Percentiles rank a stretch among this genome's conserved stretches.
Conservation (phyloP, 208 protist genomes). For the Trypanosoma cruzi region DNA sequence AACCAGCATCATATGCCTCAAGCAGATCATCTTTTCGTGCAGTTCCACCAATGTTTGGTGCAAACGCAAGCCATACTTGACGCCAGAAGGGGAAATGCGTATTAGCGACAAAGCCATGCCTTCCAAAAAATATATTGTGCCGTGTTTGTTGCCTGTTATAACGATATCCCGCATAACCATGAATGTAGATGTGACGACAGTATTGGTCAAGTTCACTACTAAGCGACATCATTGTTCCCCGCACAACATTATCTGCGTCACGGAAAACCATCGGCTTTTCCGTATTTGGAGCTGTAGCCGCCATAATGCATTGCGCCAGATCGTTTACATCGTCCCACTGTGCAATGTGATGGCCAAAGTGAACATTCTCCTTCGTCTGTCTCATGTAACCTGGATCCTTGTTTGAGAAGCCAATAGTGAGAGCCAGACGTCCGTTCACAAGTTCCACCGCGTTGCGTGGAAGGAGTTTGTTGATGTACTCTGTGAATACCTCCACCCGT, state of each 20-base stretch:
- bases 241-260: slow-evolving; percentile 83
- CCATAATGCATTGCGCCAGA: slow-evolving; percentile 83
- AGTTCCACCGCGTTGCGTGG: slow-evolving; percentile 74
- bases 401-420: slow-evolving; percentile 91
- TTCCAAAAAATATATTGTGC: slow-evolving; percentile 88
- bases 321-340: slow-evolving; percentile 77
- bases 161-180: slow-evolving; percentile 78
- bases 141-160: slow-evolving; percentile 83
- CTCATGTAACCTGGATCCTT: slow-evolving; percentile 81
- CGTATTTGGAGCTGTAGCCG: slow-evolving; percentile 82
- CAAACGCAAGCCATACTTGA: slow-evolving; percentile 76
- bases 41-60: slow-evolving; percentile 55
- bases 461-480: slow-evolving; percentile 77
- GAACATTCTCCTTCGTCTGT: slow-evolving; percentile 79
- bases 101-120: slow-evolving; percentile 84
- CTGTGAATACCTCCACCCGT: slow-evolving; percentile 64
- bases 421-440: slow-evolving; percentile 70
- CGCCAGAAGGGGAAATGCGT: slow-evolving; percentile 77
- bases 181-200: slow-evolving; percentile 90
- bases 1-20: slow-evolving; percentile 84
- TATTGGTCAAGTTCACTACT: slow-evolving; percentile 90
- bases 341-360: slow-evolving; percentile 91
- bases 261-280: slow-evolving; percentile 86
- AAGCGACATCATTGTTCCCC: slow-evolving; percentile 90
- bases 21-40: slow-evolving; percentile 62